Conservation (phyloP, 73 alveolate species). For the Symbiodinium natans region DNA sequence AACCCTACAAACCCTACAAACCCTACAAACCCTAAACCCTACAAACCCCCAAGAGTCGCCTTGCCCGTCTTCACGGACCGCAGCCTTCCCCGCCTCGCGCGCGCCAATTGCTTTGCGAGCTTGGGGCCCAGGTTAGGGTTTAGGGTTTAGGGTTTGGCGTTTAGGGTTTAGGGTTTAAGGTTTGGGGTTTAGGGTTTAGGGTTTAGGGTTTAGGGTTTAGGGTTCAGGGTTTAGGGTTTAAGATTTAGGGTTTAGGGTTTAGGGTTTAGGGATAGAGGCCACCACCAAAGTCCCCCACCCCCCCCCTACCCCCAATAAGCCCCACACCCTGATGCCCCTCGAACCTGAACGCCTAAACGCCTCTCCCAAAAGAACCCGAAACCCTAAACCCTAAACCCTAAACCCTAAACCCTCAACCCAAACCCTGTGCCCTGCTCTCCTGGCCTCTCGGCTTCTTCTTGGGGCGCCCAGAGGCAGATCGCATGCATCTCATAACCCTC, state of each 20-base stretch:
- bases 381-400: no score
- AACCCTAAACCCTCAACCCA: no score
- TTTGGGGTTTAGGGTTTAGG: not conserved
- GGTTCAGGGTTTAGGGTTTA: no score
- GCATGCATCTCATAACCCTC: constrained; percentile 91
- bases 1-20: not conserved
- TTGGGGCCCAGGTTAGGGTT: not conserved
- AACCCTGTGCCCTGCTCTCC: not conserved
- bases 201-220: not conserved
- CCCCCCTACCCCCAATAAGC: no score
- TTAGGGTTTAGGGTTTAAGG: no score
- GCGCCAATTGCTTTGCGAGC: not conserved
- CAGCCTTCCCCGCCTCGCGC: constrained; percentile 55
- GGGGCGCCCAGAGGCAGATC: constrained; percentile 66
- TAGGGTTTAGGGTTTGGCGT: not conserved
- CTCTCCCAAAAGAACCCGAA: no score
- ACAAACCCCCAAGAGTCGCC: not conserved
- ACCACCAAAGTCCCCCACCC: no score
- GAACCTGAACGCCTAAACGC: no score
- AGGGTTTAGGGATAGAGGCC: no score
- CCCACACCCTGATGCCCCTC: no score
- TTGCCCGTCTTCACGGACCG: constrained; percentile 52
- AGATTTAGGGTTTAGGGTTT: no score
- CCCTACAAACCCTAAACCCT: not conserved
- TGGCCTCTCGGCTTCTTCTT: constrained; percentile 52